Evolutionary conservation across 2,329 filamentous ascomycete species (phyloP).

Genomic region (Ceratocystis variospora): DNA sequence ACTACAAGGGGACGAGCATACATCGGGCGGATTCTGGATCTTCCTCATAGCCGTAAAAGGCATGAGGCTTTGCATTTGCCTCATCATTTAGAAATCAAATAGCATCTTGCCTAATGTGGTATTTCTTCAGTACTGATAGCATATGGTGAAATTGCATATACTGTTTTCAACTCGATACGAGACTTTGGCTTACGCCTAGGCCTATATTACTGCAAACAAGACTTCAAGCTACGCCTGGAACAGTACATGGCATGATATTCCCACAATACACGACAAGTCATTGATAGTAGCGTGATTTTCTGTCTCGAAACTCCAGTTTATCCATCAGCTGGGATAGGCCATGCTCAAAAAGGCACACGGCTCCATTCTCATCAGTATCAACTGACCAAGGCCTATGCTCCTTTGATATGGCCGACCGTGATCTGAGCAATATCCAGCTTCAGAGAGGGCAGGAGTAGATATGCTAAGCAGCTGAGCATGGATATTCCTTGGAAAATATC

Average conservation of each 20-base stretch:
- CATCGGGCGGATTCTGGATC: constrained; percentile 14
- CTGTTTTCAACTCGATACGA: background rate
- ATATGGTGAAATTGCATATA: background rate
- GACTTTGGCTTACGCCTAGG: background rate
- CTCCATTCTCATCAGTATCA: background rate
- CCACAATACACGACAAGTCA: background rate
- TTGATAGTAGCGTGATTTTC: constrained; percentile 2
- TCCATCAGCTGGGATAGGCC: background rate
- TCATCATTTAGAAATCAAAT: background rate
- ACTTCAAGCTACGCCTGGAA: background rate
- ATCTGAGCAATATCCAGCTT: background rate
- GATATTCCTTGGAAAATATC: background rate
- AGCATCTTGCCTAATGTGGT: background rate
- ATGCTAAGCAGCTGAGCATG: background rate
- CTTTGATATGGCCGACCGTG: background rate
- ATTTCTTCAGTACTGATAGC: background rate
- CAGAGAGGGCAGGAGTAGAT: background rate
- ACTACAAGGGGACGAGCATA: constrained; percentile 10
- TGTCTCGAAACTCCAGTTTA: background rate
- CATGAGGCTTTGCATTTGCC: constrained; percentile 18
- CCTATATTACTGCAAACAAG: no score
- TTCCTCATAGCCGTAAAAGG: background rate
- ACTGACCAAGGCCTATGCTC: constrained; percentile 1
- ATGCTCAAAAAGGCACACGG: constrained; percentile 2
- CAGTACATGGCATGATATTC: background rate